Evolutionary conservation across 2,329 filamentous ascomycete genomes (phyloP), one percentile per base, ranked within the genome.

Genomic region (Pleoardoris graminearum): DNA sequence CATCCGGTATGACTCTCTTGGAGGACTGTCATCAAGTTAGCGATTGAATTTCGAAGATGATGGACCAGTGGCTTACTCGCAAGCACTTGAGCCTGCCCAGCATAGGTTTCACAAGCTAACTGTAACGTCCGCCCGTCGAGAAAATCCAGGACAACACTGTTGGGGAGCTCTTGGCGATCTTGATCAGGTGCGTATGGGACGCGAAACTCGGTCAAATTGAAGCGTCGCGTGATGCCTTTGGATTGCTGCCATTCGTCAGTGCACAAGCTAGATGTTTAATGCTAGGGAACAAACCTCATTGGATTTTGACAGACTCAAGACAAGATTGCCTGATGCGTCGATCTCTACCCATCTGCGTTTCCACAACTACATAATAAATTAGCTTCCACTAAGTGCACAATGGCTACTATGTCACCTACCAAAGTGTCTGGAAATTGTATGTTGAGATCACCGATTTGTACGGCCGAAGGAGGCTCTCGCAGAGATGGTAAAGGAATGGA

Each of bases 391-490:
- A 14, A n/a, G 14, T 46, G 17, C 22, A 8, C 47, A 3, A 5
- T 22, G 10, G 1, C 29, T 37, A 11, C 1, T 7, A 42, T 5
- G 19, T n/a, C 42, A 67, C 77, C 67, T 70, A 80, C 78, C 41
- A 99, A 80, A 49, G 91, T 96, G 69, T 97, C 93, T 0, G 94
- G 94, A 70, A 99, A 97, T 71, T 99, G 94, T 10, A 97, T 90
- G 65, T 99, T 97, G 58, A 99, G 87, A 66, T 97, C 90, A 43
- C 92, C 91, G 72, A 96, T 82, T 56, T 88, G 86, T 3, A 90
- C 80, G 22, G 87, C 80, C 47, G 85, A 77, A 30, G 75, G 76
- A 44, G 72, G 76, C 55, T 79, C 76, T 7, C 71, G 61, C 12
- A 73, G 60, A 16, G 63, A 68, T 8, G 67, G 57, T 17, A 72